Conservation (phyloP, 2,329 filamentous ascomycete genomes). For the Sporothrix luriei region DNA sequence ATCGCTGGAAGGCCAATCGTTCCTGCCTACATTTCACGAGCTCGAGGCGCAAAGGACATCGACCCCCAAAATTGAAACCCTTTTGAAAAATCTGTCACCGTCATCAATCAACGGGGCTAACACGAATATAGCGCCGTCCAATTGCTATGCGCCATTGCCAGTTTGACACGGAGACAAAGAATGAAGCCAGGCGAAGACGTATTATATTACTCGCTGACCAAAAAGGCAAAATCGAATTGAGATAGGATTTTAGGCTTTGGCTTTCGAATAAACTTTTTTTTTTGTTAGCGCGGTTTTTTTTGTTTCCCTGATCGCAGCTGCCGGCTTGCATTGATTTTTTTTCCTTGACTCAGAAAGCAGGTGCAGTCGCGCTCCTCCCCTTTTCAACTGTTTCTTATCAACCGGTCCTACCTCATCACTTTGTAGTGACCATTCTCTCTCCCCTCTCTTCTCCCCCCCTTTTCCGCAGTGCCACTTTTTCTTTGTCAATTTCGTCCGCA, state of each 20-base stretch:
- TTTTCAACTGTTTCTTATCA: constrained; percentile 30
- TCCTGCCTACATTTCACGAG: background rate
- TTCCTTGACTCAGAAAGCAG: constrained; percentile 18
- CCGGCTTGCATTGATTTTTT: constrained; percentile 18
- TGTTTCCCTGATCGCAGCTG: constrained; percentile 18
- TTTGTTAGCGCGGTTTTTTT: constrained; percentile 16
- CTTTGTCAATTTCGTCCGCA: constrained; percentile 27
- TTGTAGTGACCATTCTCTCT: background rate
- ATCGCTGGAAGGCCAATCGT: background rate
- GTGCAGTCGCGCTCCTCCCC: constrained; percentile 21
- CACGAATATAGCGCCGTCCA: background rate
- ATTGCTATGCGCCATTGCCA: constrained; percentile 20
- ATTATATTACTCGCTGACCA: constrained; percentile 18
- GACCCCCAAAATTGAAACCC: too few species aligned
- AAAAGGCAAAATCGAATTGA: constrained; percentile 28
- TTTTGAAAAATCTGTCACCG: too few species aligned
- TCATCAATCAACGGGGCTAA: background rate
- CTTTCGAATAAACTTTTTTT: constrained; percentile 9
- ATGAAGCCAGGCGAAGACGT: constrained; percentile 14
- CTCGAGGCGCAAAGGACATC: background rate
- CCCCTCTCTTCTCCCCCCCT: background rate
- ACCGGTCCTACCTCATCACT: constrained; percentile 5
- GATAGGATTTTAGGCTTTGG: background rate
- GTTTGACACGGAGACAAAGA: constrained; percentile 25
- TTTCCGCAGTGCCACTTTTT: constrained; percentile 30